Evolutionary conservation across 352 stramenopile species (phyloP).

Genomic region (Pythium dissimile): DNA sequence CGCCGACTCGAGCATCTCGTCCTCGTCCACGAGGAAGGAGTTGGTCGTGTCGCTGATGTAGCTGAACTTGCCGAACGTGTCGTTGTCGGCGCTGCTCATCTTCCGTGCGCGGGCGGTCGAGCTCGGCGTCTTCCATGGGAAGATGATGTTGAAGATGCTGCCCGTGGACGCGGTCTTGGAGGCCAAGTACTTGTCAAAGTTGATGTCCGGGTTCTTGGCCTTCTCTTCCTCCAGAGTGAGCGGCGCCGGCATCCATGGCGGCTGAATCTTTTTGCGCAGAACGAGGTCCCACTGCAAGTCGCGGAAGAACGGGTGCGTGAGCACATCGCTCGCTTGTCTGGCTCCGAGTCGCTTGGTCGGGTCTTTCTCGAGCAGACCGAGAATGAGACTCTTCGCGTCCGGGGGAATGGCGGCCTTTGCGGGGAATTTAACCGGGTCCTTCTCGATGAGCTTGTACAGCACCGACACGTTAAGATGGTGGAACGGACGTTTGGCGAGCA

Average conservation of each 20-base stretch:
- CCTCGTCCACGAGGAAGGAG: conserved; percentile 86
- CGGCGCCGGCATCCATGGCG: conserved; percentile 67
- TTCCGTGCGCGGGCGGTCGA: conserved; percentile 40
- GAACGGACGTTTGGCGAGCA: conserved; percentile 89
- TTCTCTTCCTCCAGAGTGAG: conserved; percentile 72
- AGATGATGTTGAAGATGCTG: conserved; percentile 83
- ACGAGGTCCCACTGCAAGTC: conserved; percentile 80
- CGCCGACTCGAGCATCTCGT: conserved; percentile 84
- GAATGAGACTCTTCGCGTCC: conserved; percentile 69
- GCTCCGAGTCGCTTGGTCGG: conserved; percentile 77
- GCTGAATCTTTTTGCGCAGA: conserved; percentile 73
- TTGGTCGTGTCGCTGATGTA: conserved; percentile 88
- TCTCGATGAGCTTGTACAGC: conserved; percentile 90
- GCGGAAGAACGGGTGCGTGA: conserved; percentile 83
- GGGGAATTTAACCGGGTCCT: conserved; percentile 85
- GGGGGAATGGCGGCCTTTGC: conserved; percentile 61
- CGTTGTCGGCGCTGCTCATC: conserved; percentile 44
- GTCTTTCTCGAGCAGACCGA: conserved; percentile 81
- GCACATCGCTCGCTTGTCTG: conserved; percentile 77
- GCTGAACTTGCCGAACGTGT: conserved; percentile 86
- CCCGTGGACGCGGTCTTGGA: conserved; percentile 75
- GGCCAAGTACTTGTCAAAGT: conserved; percentile 83
- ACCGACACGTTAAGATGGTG: conserved; percentile 89
- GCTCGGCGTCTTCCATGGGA: conserved; percentile 67
- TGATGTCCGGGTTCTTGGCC: conserved; percentile 77